A percentile compares a stretch with the other conserved stretches of the same genome.
Conservation (phyloP, 768 basidiomycete genomes). For the Lactarius akahatsu region DNA sequence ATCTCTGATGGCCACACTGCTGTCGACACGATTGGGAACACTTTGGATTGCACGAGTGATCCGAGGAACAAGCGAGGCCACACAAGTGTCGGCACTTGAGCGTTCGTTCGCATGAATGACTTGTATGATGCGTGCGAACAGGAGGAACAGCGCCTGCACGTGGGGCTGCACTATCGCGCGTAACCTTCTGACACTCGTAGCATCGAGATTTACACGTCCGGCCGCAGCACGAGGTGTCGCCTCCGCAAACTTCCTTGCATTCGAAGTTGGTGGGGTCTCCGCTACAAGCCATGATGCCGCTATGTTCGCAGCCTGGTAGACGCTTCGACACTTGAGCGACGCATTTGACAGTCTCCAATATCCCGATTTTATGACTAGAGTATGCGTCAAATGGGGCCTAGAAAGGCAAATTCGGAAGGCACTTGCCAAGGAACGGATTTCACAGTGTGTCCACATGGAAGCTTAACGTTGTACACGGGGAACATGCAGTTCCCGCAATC, state of each 20-base stretch:
- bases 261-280: slow-evolving; percentile 24
- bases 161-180: slow-evolving; percentile 4
- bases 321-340: slow-evolving; percentile 30
- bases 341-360: slow-evolving; percentile 33
- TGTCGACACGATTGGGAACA: slow-evolving; percentile 34
- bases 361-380: slow-evolving; percentile 33
- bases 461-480: slow-evolving; percentile 29
- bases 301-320: slow-evolving; percentile 37
- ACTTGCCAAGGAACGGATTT: slow-evolving; percentile 34
- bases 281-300: slow-evolving; percentile 26
- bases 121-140: slow-evolving; percentile 30
- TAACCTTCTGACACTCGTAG: slow-evolving; percentile 33
- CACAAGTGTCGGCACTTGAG: slow-evolving; percentile 39
- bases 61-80: slow-evolving; percentile 32
- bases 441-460: slow-evolving; percentile 35
- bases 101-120: slow-evolving; percentile 36
- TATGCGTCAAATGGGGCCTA: neutral
- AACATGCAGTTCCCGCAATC: slow-evolving; percentile 35
- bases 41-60: slow-evolving; percentile 34
- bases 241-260: slow-evolving; percentile 34
- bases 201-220: slow-evolving; percentile 36
- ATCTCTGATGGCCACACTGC: slow-evolving; percentile 35
- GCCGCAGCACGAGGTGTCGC: slow-evolving; percentile 34
- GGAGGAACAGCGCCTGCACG: neutral
- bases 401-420: neutral